phyloP scores from a whole-genome alignment of 1,139 yeast species.

The Candida sp. region DNA sequence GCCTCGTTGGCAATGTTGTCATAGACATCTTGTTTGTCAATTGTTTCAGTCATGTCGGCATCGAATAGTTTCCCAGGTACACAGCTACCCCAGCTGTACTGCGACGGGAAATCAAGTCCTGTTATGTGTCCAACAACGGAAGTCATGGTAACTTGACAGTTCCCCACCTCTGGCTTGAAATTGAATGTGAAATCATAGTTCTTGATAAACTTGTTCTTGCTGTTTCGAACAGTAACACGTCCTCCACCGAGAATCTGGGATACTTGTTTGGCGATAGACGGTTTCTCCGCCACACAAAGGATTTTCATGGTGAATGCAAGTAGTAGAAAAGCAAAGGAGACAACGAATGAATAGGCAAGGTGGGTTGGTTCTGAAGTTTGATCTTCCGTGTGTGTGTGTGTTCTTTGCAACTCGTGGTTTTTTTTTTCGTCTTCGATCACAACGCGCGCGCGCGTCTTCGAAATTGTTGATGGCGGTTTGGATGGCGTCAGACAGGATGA shows the following conservation, averaged over 20 bases:
- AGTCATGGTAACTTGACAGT: conserved; percentile 87
- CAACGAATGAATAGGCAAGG: no score
- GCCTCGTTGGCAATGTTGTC: conserved; percentile 77
- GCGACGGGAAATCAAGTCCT: conserved; percentile 65
- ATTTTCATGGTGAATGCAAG: conserved; percentile 55
- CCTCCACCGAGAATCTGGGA: conserved; percentile 82
- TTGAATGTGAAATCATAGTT: conserved; percentile 80
- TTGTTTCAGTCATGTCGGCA: conserved; percentile 59
- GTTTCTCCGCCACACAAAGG: conserved; percentile 97
- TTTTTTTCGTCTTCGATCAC: no score
- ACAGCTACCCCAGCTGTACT: conserved; percentile 71
- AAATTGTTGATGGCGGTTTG: no score
- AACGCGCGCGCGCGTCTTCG: background rate
- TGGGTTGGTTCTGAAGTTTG: no score
- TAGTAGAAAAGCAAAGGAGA: no score
- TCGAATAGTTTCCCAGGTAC: conserved; percentile 67
- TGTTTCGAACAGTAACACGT: conserved; percentile 46
- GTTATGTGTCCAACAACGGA: conserved; percentile 88
- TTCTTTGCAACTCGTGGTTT: background rate
- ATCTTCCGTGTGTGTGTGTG: no score
- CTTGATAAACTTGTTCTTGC: conserved; percentile 67
- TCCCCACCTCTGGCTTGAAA: conserved; percentile 58
- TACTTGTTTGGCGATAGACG: conserved; percentile 91
- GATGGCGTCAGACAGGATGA: no score
- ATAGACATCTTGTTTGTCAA: conserved; percentile 54